A percentile compares a stretch with the other conserved stretches of the same genome.
Evolutionary conservation across 2,329 filamentous ascomycete genomes (phyloP).

Genomic region (Aspergillus sp.): DNA sequence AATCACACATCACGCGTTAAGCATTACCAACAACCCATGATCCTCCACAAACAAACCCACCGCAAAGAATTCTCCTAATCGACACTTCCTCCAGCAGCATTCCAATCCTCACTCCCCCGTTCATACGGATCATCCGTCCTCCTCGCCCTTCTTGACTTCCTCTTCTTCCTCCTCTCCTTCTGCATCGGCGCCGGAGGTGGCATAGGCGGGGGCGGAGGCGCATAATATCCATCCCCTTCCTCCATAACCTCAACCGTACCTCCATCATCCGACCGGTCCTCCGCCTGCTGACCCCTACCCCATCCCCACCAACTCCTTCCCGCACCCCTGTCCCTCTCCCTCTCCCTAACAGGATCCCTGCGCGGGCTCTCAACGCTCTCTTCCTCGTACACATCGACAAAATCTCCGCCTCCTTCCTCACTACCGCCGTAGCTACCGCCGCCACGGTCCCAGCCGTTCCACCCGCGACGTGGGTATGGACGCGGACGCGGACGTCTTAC

Average conservation of each 20-base stretch:
- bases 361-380: neutral
- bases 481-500: no score
- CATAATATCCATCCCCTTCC: constrained; percentile 45
- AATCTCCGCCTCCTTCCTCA: constrained; percentile 23
- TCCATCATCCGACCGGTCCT: constrained; percentile 14
- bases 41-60: neutral
- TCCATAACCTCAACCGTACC: constrained; percentile 56
- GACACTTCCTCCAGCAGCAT: constrained; percentile 10
- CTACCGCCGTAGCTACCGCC: constrained; percentile 14
- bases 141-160: constrained; percentile 34
- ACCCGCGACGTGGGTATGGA: no score
- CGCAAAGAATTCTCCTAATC: neutral
- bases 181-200: constrained; percentile 21
- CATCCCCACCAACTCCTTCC: constrained; percentile 25
- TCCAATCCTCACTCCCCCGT: constrained; percentile 29
- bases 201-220: constrained; percentile 26
- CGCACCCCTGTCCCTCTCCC: neutral
- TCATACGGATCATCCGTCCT: constrained; percentile 43
- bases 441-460: no score
- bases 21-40: neutral
- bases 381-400: constrained; percentile 11
- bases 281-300: constrained; percentile 16
- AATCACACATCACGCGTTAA: neutral
- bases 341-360: neutral
- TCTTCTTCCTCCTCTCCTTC: no score